Evolutionary conservation across 345 rosid species (phyloP).

Genomic region (Eucalyptus viminalis): DNA sequence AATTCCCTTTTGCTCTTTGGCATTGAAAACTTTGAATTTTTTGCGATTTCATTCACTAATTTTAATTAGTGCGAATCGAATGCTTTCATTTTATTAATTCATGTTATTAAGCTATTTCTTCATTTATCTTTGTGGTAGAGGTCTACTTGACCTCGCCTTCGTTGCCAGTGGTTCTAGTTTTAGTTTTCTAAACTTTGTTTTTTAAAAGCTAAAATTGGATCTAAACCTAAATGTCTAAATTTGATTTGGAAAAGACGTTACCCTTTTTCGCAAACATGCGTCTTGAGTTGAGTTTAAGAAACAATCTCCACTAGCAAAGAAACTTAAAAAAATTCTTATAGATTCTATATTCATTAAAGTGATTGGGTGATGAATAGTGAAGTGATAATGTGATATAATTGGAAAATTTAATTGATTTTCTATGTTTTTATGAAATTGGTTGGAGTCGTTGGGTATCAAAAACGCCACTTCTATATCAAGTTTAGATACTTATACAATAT

Average conservation of each 20-base stretch:
- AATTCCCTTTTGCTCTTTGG: not conserved
- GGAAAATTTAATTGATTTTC: not conserved
- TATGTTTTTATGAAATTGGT: not conserved
- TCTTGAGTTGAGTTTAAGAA: not conserved
- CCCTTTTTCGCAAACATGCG: not conserved
- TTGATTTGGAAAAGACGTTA: not conserved
- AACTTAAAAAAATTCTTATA: not conserved
- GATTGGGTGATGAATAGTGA: not conserved
- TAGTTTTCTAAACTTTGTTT: not conserved
- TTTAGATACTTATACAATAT: not conserved
- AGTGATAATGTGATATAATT: not conserved
- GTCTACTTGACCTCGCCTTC: not conserved
- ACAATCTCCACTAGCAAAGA: not conserved
- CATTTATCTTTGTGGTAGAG: not conserved
- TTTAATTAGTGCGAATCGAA: not conserved
- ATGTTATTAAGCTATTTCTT: not conserved
- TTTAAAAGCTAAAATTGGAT: not conserved
- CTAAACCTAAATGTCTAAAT: not conserved
- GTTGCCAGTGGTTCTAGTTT: not conserved
- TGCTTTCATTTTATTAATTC: not conserved
- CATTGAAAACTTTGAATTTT: not conserved
- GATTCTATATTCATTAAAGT: not conserved
- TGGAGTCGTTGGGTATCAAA: not conserved
- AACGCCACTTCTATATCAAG: not conserved
- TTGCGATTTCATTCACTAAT: not conserved